A percentile compares a stretch with the other conserved stretches of the same genome.
Conservation (phyloP, 73 alveolate genomes). For the Blepharisma japonicum region DNA sequence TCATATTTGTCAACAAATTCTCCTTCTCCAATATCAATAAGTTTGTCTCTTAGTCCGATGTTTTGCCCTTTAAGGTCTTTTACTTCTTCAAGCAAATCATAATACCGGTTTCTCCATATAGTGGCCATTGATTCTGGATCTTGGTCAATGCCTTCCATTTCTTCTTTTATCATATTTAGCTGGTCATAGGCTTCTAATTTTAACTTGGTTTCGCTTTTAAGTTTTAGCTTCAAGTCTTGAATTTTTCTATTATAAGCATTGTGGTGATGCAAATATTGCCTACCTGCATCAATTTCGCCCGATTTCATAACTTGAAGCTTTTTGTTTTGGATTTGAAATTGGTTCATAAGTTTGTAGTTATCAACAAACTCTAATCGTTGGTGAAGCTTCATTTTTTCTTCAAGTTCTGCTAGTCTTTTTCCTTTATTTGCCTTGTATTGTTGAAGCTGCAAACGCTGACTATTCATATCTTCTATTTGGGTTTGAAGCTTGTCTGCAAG, state of each 20-base stretch:
- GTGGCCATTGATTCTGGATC: conserved; percentile 50
- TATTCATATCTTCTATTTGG: conserved; percentile 68
- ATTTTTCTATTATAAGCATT: conserved; percentile 30
- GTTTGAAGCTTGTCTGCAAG: conserved; percentile 81
- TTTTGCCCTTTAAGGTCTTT: conserved; percentile 43
- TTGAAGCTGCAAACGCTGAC: conserved; percentile 52
- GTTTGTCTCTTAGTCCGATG: conserved; percentile 32
- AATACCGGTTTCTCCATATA: conserved; percentile 48
- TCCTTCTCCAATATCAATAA: conserved; percentile 4
- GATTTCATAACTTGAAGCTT: conserved; percentile 45
- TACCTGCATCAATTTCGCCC: conserved; percentile 40
- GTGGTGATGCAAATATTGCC: conserved; percentile 34
- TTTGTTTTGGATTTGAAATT: conserved; percentile 42
- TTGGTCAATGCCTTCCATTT: conserved; percentile 48
- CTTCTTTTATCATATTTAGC: conserved; percentile 47
- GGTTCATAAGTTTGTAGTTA: conserved; percentile 47
- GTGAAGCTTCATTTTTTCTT: conserved; percentile 55
- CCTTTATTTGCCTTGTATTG: conserved; percentile 64
- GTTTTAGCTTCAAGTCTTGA: conserved; percentile 33
- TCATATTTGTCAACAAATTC: conserved; percentile 1
- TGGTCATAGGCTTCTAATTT: conserved; percentile 54
- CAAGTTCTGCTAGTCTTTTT: conserved; percentile 58
- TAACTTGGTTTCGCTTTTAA: conserved; percentile 33
- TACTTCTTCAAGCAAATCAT: conserved; percentile 48
- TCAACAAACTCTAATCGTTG: conserved; percentile 58